Conservation (phyloP, 2,329 filamentous ascomycete genomes). For the Venturia nashicola region DNA sequence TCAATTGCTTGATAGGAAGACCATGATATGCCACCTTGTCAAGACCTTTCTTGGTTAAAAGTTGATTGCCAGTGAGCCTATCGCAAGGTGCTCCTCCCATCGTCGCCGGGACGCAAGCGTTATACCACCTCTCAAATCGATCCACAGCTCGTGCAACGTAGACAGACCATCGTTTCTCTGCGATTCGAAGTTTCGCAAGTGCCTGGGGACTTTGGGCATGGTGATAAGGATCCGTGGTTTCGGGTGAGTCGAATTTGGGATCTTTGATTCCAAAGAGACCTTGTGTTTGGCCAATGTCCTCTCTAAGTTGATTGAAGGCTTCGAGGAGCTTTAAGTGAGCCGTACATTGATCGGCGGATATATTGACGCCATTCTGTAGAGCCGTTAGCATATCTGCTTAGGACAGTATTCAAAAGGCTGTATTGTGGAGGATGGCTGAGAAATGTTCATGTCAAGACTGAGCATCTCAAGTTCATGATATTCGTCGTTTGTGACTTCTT, state of each 20-base stretch:
- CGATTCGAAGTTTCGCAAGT: conserved; percentile 36
- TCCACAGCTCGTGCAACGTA: conserved; percentile 57
- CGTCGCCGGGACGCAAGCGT: conserved; percentile 22
- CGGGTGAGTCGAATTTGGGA: conserved; percentile 2
- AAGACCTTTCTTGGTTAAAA: conserved; percentile 19
- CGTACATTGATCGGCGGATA: conserved; percentile 46
- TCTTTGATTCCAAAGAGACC: conserved; percentile 49
- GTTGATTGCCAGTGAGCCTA: conserved; percentile 13
- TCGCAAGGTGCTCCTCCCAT: conserved; percentile 22
- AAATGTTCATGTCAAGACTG: neutral
- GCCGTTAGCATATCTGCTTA: neutral
- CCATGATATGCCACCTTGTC: conserved; percentile 15
- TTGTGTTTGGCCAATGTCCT: conserved; percentile 53
- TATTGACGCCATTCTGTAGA: conserved; percentile 17
- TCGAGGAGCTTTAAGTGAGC: conserved; percentile 64
- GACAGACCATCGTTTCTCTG: conserved; percentile 63
- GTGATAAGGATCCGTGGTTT: conserved; percentile 14
- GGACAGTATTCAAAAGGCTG: neutral
- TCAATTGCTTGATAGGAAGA: conserved; percentile 21
- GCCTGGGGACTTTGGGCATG: conserved; percentile 21
- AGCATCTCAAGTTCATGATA: neutral
- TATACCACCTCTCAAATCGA: conserved; percentile 57
- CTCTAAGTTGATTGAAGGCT: conserved; percentile 53
- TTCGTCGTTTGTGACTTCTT: neutral
- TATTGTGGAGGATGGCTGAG: too few relatives aligned